A percentile compares a stretch with the other conserved stretches of the same genome.
Conservation (phyloP, 768 basidiomycete genomes). For the Neoboletus magnificus region DNA sequence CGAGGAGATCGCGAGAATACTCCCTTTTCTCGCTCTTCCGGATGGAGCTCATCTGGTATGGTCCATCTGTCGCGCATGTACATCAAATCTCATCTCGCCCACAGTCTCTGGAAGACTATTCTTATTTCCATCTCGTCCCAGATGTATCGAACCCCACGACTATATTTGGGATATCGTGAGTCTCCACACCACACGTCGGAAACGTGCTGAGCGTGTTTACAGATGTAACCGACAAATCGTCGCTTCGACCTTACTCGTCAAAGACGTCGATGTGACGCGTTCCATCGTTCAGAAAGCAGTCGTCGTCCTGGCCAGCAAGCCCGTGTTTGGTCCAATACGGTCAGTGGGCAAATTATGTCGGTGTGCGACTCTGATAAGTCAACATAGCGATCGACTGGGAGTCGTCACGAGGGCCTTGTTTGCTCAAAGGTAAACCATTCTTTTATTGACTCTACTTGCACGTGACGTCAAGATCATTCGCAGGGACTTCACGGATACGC, state of each 20-base stretch:
- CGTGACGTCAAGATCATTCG: background rate
- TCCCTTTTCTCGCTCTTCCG: conserved; percentile 95
- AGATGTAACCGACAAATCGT: conserved; percentile 96
- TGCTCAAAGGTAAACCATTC: conserved; percentile 58
- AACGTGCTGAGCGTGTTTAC: conserved; percentile 1
- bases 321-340: conserved; percentile 93
- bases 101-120: conserved; percentile 73
- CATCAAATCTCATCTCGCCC: conserved; percentile 7
- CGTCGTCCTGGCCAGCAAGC: conserved; percentile 87
- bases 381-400: conserved; percentile 78
- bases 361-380: conserved; percentile 2
- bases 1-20: conserved; percentile 76
- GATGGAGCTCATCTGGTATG: conserved; percentile 92
- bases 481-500: conserved; percentile 84
- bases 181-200: background rate
- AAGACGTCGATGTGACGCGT: conserved; percentile 83
- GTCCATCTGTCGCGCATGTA: background rate
- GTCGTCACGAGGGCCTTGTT: conserved; percentile 93
- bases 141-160: conserved; percentile 69
- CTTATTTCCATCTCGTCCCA: conserved; percentile 90
- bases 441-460: background rate
- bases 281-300: conserved; percentile 98
- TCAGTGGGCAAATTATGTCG: conserved; percentile 24
- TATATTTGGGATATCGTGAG: conserved; percentile 91
- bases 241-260: conserved; percentile 70